phyloP scores from a whole-genome alignment of 805 yeast genomes.

The Candida ponderosae region DNA sequence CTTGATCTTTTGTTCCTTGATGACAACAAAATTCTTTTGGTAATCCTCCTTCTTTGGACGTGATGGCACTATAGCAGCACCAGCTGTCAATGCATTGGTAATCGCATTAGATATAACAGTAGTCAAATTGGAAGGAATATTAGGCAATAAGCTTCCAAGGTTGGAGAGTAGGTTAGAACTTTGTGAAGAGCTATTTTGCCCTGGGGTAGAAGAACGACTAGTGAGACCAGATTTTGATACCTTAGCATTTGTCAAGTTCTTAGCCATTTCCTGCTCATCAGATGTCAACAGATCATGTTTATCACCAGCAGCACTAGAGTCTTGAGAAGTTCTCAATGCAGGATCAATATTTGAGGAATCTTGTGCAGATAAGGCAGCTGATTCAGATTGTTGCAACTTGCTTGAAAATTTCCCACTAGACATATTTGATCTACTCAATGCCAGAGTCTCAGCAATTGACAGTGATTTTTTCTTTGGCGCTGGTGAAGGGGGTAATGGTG shows the following conservation, averaged over 20 bases:
- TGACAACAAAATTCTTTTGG: not conserved
- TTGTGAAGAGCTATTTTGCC: no score
- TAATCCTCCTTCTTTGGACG: not conserved
- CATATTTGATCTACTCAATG: constrained; percentile 43
- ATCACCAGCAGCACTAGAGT: not conserved
- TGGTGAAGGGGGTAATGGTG: no score
- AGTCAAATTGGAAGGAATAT: constrained; percentile 15
- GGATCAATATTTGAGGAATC: not conserved
- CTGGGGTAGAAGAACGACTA: no score
- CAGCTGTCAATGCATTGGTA: constrained; percentile 11
- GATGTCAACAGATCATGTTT: no score
- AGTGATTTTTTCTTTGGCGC: constrained; percentile 22
- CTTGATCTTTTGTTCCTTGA: constrained; percentile 2
- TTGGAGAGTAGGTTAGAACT: constrained; percentile 7
- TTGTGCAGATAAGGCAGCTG: not conserved
- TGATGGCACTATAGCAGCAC: not conserved
- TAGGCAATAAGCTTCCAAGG: constrained; percentile 16
- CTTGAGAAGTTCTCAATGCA: not conserved
- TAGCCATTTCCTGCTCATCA: not conserved
- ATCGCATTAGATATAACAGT: constrained; percentile 17
- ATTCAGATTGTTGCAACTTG: constrained; percentile 13
- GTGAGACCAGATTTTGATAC: no score
- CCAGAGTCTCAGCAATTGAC: constrained; percentile 55
- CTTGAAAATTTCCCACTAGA: constrained; percentile 21
- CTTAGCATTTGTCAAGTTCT: not conserved